Conservation (phyloP, 495 filamentous ascomycete genomes). For the Baudoinia panamericana region DNA sequence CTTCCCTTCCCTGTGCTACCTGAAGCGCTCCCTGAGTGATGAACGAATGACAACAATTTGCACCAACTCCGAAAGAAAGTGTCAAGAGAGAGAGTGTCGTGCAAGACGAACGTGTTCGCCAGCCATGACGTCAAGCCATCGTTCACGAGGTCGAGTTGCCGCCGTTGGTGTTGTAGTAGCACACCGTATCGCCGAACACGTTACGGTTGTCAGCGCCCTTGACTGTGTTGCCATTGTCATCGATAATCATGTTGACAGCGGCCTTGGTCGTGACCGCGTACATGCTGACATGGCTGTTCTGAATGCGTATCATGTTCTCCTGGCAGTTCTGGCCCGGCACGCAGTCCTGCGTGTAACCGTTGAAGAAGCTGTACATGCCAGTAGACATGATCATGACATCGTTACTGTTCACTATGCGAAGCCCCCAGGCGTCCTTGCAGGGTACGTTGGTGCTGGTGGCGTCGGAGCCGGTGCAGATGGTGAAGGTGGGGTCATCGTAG, state of each 20-base stretch:
- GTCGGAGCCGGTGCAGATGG: constrained; percentile 22
- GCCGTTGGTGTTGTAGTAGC: constrained; percentile 15
- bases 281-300: constrained; percentile 37
- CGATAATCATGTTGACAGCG: constrained; percentile 22
- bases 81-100: too few relatives aligned
- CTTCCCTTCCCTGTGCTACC: too few relatives aligned
- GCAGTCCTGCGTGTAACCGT: constrained; percentile 36
- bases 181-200: constrained; percentile 25
- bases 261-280: constrained; percentile 26
- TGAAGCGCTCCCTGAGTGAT: too few relatives aligned
- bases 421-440: constrained; percentile 40
- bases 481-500: constrained; percentile 31
- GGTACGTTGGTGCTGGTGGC: constrained; percentile 23
- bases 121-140: too few relatives aligned
- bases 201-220: constrained; percentile 27
- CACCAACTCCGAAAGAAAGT: too few relatives aligned
- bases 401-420: constrained; percentile 31
- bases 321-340: constrained; percentile 39
- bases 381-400: constrained; percentile 40
- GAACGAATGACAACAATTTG: too few relatives aligned
- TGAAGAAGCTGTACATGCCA: constrained; percentile 68
- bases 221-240: constrained; percentile 9
- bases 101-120: too few relatives aligned
- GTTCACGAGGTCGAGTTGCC: too few relatives aligned
- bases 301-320: constrained; percentile 38